Conservation (phyloP, 495 filamentous ascomycete genomes). For the Aspergillus sclerotiicarbonarius region DNA sequence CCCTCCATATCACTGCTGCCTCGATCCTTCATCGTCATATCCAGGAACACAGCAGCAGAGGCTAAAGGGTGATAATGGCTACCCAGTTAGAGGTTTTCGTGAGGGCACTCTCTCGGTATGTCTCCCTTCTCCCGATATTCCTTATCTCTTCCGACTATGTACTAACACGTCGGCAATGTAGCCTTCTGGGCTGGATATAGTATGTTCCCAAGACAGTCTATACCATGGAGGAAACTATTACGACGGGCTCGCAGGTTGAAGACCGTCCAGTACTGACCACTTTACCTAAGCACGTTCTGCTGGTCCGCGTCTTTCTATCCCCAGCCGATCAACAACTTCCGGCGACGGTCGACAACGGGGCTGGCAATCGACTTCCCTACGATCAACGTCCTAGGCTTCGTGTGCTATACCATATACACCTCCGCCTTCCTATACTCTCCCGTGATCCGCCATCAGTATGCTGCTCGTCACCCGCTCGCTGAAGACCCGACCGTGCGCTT, state of each 20-base stretch:
- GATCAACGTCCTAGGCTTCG: conserved; percentile 80
- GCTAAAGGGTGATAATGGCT: conserved; percentile 13
- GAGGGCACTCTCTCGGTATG: conserved; percentile 45
- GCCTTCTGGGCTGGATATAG: conserved; percentile 46
- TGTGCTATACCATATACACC: conserved; percentile 74
- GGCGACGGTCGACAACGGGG: conserved; percentile 71
- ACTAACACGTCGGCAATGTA: conserved; percentile 17
- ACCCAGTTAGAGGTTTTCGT: conserved; percentile 38
- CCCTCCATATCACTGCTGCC: neutral
- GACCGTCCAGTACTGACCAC: neutral
- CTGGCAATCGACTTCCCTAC: conserved; percentile 83
- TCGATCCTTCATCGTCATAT: neutral
- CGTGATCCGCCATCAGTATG: conserved; percentile 77
- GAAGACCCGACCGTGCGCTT: conserved; percentile 78
- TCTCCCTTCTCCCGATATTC: neutral
- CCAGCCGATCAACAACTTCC: conserved; percentile 74
- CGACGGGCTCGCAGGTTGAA: neutral
- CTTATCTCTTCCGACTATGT: neutral
- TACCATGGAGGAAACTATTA: neutral
- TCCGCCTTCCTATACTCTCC: conserved; percentile 72
- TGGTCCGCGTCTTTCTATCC: conserved; percentile 95
- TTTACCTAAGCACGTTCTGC: conserved; percentile 51
- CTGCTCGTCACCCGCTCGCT: conserved; percentile 66
- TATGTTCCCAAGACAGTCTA: conserved; percentile 22
- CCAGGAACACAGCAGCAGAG: conserved; percentile 13